A percentile compares a stretch with the other conserved stretches of the same genome.
Evolutionary conservation across 140 eudicot genomes (phyloP).

Genomic region (Anethum foeniculum): DNA sequence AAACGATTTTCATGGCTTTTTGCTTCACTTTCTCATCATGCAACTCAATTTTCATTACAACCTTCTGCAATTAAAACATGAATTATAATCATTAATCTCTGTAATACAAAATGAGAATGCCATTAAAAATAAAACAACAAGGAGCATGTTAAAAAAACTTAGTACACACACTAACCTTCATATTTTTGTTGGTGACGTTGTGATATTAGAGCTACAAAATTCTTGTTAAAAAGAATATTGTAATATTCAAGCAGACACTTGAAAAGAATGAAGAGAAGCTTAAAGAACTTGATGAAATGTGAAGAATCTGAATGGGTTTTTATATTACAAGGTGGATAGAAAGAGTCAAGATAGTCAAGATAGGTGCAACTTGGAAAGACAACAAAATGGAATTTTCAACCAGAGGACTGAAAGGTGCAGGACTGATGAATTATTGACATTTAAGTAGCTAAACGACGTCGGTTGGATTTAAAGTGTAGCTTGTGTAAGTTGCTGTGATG

Average conservation of each 20-base stretch:
- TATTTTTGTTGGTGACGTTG: not conserved
- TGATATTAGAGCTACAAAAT: too few species aligned
- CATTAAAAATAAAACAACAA: not conserved
- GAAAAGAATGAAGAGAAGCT: not conserved
- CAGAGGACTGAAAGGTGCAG: not conserved
- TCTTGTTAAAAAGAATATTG: not conserved
- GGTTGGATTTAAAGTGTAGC: not conserved
- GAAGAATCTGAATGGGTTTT: not conserved
- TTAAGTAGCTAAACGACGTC: not conserved
- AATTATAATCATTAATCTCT: not conserved
- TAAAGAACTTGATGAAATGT: not conserved
- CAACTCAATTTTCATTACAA: slow-evolving; percentile 67
- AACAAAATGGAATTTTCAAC: not conserved
- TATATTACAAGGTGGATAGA: not conserved
- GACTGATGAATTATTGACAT: not conserved
- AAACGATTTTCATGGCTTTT: slow-evolving; percentile 79
- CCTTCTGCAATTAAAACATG: slow-evolving; percentile 45
- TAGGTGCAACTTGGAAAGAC: too few species aligned
- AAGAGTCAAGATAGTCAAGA: slow-evolving; percentile 4
- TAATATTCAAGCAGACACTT: not conserved
- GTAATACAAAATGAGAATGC: not conserved
- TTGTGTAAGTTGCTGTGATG: not conserved
- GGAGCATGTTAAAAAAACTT: not conserved
- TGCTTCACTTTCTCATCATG: slow-evolving; percentile 68
- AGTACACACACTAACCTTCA: slow-evolving; percentile 4